Base-by-base conservation (phyloP, 257 asterid genomes). In the Datura wrightii region DNA sequence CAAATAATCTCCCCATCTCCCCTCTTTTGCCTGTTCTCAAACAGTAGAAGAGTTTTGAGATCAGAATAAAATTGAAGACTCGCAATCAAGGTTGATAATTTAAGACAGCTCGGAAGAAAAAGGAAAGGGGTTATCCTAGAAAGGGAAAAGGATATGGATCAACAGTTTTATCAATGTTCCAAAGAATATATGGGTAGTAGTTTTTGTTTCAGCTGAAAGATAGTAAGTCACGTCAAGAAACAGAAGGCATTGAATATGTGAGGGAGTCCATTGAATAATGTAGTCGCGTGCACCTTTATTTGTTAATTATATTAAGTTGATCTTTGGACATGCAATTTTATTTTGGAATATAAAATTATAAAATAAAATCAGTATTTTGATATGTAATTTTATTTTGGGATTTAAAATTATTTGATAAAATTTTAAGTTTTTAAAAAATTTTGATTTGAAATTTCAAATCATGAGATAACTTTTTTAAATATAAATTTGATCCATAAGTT, bases 1-100 rank as follows among this genome's bases (percentile, higher is more conserved):
- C 76, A 79, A 85, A 85, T 39, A 85, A 55, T 50, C 84, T 85
- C 36, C 87, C 87, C 87, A 85, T 85, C 37, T 67, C 41, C 50
- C 36, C 53, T 76, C n/a, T 48, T 82, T 41, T 63, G 19, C 37
- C 84, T 82, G 8, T 9, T 13, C 42, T 2, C 3, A 39, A 39
- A 46, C 81, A 79, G 53, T 34, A 79, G n/a, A 71, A 46, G 58
- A 74, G 11, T 46, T 74, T n/a, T 46, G 6, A 69, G 59, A 74
- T 74, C 41, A 74, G 19, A 24, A 62, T 62, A 8, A 60, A 60
- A 9, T 9, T 60, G 63, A 56, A 18, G 63, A 56, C 9, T 18
- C 9, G 10, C 5, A 78, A 78, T 54, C 5, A 50, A 50, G 56
- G 56, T 50, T 55, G 46, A 48, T 11, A 78, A 50, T 6, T 79